Base-by-base conservation (phyloP, 306 rosid genomes). In the Hippophae gyantsensis region DNA sequence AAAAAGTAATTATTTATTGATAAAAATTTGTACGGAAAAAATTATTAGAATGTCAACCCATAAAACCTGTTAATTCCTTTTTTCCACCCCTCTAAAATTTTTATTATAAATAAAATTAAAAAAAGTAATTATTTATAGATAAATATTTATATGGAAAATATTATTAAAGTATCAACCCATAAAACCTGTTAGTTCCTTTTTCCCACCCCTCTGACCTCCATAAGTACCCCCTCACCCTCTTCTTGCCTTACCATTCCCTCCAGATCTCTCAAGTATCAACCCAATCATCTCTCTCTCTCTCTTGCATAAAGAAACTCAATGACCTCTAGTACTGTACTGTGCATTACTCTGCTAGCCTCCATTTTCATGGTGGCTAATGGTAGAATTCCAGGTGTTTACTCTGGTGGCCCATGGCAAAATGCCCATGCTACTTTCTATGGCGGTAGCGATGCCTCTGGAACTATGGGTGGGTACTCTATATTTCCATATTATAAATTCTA, bases 361-460 rank as follows among this genome's bases (percentile, higher is more conserved):
- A 78, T 85, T 48, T 54, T 74, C n/a, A 57, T 23, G 10, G 42
- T 32, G 38, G 38, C 38, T 32, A 32, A 32, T 32, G 38, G 38
- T 32, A 72, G 44, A 70, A 14, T 76, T 9, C 79, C 79, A 2
- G 84, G 89, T 10, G 73, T 55, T 32, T 78, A 73, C 85, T 0
- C 72, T 41, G 79, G 74, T 7, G 84, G 78, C 6, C 66, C 52
- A 1, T 89, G 97, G 97, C 71, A 89, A 57, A 73, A 1, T 12
- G 97, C 97, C 2, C 97, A 89, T 51, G 97, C 97, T 27, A 89
- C 97, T 0, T 89, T 89, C 86, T 89, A 89, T 54, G 97, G 97
- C 0, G 97, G 92, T 44, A 75, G 70, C 49, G 95, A 86, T 54
- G 97, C 97, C 72, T 78, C 97, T 5, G 97, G 97, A 54, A 89